Percentiles rank a stretch among this genome's conserved stretches.
Evolutionary conservation across 768 basidiomycete species (phyloP).

Genomic region (Sistotremastrum niveocremeum): DNA sequence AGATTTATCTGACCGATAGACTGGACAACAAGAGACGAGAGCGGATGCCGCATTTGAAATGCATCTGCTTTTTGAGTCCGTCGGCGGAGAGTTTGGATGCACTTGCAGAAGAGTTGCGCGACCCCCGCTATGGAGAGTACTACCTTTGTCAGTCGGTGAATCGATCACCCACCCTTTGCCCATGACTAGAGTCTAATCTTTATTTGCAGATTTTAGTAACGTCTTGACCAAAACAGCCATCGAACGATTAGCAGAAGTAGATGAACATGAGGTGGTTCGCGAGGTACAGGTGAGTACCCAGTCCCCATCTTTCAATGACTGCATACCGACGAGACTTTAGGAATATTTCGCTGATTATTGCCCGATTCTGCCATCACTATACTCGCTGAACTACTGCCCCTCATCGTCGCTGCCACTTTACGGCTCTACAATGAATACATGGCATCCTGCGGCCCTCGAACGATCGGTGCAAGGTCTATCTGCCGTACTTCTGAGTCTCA

Average conservation of each 20-base stretch:
- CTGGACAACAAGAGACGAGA: conserved; percentile 91
- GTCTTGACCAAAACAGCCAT: conserved; percentile 80
- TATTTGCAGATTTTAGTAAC: conserved; percentile 79
- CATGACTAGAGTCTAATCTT: background rate
- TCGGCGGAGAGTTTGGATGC: conserved; percentile 73
- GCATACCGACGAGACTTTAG: conserved; percentile 27
- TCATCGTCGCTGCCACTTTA: conserved; percentile 50
- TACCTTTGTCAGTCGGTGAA: conserved; percentile 95
- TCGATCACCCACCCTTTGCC: conserved; percentile 14
- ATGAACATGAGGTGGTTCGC: conserved; percentile 91
- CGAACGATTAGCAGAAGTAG: conserved; percentile 84
- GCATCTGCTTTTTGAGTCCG: conserved; percentile 84
- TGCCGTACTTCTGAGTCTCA: conserved; percentile 82
- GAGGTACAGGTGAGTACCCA: conserved; percentile 74
- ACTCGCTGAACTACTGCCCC: conserved; percentile 73
- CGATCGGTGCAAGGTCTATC: conserved; percentile 69
- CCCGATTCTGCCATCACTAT: conserved; percentile 73
- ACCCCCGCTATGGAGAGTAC: conserved; percentile 95
- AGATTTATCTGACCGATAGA: conserved; percentile 95
- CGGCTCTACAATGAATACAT: conserved; percentile 55
- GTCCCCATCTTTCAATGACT: background rate
- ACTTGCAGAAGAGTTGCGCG: conserved; percentile 68
- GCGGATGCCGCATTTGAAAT: conserved; percentile 92
- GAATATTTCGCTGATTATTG: conserved; percentile 98
- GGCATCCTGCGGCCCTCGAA: conserved; percentile 63